These are phyloP conservation scores for Polygonum aviculare DNA, from an alignment of 148 eudicot species.

Conservation along the genomic window DNA sequence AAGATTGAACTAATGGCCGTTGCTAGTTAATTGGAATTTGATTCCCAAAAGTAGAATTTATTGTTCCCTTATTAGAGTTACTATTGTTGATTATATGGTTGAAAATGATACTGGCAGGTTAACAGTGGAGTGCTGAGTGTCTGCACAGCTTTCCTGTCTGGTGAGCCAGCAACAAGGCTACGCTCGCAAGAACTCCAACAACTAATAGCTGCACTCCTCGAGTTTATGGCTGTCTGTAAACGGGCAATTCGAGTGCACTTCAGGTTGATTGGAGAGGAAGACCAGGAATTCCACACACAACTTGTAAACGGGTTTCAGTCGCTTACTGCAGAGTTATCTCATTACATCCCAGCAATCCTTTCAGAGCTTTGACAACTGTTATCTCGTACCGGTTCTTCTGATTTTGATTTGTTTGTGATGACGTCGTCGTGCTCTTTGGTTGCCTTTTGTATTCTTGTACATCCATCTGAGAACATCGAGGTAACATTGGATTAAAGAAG, in stretches of 20 bases:
- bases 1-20: neutral
- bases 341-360: conserved; percentile 96
- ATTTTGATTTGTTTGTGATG: neutral
- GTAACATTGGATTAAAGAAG: neutral
- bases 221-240: conserved; percentile 99
- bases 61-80: neutral
- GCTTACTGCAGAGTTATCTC: conserved; percentile 94
- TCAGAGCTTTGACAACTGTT: conserved; percentile 51
- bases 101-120: conserved; percentile 43
- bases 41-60: neutral
- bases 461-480: neutral
- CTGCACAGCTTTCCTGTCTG: conserved; percentile 94
- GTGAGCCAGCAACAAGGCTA: conserved; percentile 95
- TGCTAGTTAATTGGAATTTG: neutral
- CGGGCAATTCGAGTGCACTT: conserved; percentile 96
- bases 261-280: conserved; percentile 95
- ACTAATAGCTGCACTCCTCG: conserved; percentile 95
- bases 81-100: neutral
- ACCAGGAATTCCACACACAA: conserved; percentile 96
- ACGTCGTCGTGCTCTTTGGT: neutral
- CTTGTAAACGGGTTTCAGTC: conserved; percentile 98
- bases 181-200: conserved; percentile 98
- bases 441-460: neutral
- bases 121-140: conserved; percentile 98
- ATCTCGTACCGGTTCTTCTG: neutral